phyloP scores from a whole-genome alignment of 768 basidiomycete species.

The Boletus eberwhitei region DNA sequence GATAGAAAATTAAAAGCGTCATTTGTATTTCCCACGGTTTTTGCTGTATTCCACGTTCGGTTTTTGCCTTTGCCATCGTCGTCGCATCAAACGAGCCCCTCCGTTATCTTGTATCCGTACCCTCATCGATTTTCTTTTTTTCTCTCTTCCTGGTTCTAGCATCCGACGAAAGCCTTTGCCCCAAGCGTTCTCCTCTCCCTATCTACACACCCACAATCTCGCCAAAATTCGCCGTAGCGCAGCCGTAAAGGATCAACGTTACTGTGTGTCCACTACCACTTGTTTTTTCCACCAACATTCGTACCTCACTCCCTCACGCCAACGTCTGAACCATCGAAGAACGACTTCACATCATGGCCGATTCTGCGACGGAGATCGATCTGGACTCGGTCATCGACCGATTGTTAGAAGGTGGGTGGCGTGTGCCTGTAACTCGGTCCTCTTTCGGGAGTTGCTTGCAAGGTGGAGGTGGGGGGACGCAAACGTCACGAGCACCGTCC shows the following conservation, averaged over 20 bases:
- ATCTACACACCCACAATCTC: constrained; percentile 4
- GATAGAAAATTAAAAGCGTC: background rate
- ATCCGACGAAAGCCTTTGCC: constrained; percentile 18
- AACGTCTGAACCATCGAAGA: constrained; percentile 10
- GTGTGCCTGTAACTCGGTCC: constrained; percentile 23
- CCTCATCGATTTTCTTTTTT: constrained; percentile 32
- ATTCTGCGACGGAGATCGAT: constrained; percentile 90
- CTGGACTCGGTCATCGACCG: constrained; percentile 99
- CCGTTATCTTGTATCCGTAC: constrained; percentile 35
- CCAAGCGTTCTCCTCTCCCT: background rate
- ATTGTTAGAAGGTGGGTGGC: constrained; percentile 86
- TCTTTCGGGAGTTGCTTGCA: constrained; percentile 12
- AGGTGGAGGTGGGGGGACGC: background rate
- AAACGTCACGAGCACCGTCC: background rate
- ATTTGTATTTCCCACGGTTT: constrained; percentile 28
- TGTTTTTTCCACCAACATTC: constrained; percentile 27
- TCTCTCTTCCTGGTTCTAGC: constrained; percentile 22
- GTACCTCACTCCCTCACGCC: constrained; percentile 17
- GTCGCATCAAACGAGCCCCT: constrained; percentile 30
- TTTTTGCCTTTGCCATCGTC: constrained; percentile 29
- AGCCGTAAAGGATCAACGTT: constrained; percentile 20
- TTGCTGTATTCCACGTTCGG: constrained; percentile 30
- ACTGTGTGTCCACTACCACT: constrained; percentile 14
- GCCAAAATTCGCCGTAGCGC: constrained; percentile 20
- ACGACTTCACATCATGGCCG: constrained; percentile 54